Evolutionary conservation across 176 grass and related monocot genomes (phyloP).

Genomic region (Triticum dicoccoides): DNA sequence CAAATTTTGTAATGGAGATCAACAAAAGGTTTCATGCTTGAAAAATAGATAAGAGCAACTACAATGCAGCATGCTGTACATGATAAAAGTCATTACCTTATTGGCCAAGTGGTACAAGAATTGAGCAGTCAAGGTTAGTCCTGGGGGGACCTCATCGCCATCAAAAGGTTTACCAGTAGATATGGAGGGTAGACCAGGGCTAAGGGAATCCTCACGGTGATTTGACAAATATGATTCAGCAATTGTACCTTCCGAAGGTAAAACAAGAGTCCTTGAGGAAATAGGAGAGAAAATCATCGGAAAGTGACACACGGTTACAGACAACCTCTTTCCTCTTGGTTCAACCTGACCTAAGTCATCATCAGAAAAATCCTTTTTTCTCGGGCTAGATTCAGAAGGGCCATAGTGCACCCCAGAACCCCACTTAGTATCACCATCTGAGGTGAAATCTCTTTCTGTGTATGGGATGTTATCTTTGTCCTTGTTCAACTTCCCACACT

Average conservation of each 20-base stretch:
- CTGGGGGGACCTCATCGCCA: slow-evolving; percentile 77
- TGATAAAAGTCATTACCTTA: slow-evolving; percentile 61
- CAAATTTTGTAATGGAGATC: slow-evolving; percentile 37
- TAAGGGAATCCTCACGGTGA: slow-evolving; percentile 70
- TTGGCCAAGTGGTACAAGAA: slow-evolving; percentile 90
- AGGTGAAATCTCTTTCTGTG: slow-evolving; percentile 29
- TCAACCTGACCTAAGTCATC: slow-evolving; percentile 38
- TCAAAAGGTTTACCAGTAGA: slow-evolving; percentile 68
- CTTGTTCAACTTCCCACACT: slow-evolving; percentile 45
- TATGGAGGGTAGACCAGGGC: slow-evolving; percentile 74
- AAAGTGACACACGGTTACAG: slow-evolving; percentile 74
- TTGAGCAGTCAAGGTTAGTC: slow-evolving; percentile 78
- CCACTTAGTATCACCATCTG: slow-evolving; percentile 37
- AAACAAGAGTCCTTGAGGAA: slow-evolving; percentile 76
- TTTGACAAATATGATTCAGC: slow-evolving; percentile 73
- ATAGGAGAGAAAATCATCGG: slow-evolving; percentile 86
- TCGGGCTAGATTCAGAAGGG: slow-evolving; percentile 35
- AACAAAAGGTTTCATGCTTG: background rate
- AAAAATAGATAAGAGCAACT: slow-evolving; percentile 15
- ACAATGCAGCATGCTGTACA: background rate
- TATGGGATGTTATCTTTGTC: slow-evolving; percentile 16
- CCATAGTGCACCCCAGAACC: slow-evolving; percentile 43
- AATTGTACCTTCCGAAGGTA: slow-evolving; percentile 80
- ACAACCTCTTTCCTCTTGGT: slow-evolving; percentile 39
- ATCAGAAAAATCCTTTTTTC: slow-evolving; percentile 37